Percentiles rank a stretch among this genome's conserved stretches.
These are phyloP conservation scores for Isatis tinctoria DNA, from an alignment of 345 rosid species.

Conservation along the genomic window DNA sequence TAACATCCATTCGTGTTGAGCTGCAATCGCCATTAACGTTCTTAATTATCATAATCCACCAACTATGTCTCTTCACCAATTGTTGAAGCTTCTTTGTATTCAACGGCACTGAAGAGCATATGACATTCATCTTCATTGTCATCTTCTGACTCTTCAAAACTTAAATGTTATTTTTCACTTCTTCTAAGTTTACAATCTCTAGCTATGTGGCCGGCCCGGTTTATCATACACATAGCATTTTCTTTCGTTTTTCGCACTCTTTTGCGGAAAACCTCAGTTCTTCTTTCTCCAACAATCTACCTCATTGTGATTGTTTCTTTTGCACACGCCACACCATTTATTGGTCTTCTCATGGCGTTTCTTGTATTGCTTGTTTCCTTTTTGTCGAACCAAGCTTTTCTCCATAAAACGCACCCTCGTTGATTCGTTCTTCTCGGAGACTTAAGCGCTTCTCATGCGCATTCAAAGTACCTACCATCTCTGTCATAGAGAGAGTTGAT, in stretches of 20 bases:
- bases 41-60: background rate
- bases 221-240: background rate
- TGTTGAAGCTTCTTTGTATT: background rate
- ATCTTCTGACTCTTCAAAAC: background rate
- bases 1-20: background rate
- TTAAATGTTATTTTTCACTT: background rate
- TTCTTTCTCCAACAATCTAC: background rate
- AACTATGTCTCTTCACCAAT: background rate
- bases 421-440: background rate
- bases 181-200: background rate
- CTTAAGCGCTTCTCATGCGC: conserved; percentile 7
- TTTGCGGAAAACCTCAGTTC: background rate
- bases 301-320: background rate
- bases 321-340: background rate
- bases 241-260: background rate
- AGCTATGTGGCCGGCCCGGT: background rate
- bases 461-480: background rate
- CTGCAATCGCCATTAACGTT: background rate
- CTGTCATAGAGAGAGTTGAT: background rate
- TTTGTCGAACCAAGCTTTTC: background rate
- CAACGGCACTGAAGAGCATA: background rate
- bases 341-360: background rate
- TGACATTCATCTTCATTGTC: background rate
- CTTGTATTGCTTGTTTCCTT: background rate
- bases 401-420: background rate